Percentiles rank a stretch among this genome's conserved stretches.
Conservation (phyloP, 176 grass and related monocot species). For the Rhipidocladum racemiflorum region DNA sequence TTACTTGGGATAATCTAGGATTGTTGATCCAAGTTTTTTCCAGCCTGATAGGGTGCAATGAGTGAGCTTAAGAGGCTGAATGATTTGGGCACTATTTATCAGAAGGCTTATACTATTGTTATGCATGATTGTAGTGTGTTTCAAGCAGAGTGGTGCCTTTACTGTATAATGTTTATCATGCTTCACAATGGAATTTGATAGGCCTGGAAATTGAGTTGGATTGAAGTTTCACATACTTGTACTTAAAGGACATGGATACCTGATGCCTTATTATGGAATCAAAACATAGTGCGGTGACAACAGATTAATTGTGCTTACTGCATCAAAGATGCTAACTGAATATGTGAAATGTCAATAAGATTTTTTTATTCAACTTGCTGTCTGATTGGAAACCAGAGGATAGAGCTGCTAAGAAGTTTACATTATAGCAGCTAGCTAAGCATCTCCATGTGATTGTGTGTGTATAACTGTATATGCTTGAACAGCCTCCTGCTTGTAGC, state of each 20-base stretch:
- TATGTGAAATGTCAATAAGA: neutral
- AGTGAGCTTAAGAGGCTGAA: neutral
- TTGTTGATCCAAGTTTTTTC: conserved; percentile 34
- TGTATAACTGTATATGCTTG: neutral
- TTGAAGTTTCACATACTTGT: neutral
- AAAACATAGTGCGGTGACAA: neutral
- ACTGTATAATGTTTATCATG: conserved; percentile 32
- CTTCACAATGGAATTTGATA: neutral
- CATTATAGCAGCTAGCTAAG: neutral
- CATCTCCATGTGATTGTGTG: neutral
- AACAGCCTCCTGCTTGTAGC: neutral
- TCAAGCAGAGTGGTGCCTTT: conserved; percentile 15
- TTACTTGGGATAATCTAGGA: conserved; percentile 20
- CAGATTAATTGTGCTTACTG: neutral
- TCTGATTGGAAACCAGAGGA: neutral
- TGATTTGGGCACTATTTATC: neutral
- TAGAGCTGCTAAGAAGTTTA: neutral
- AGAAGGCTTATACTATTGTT: neutral
- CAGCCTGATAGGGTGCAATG: conserved; percentile 21
- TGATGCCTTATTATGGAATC: neutral
- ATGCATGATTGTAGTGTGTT: neutral
- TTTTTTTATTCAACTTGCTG: neutral
- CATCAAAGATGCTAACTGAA: neutral
- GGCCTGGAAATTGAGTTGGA: conserved; percentile 1
- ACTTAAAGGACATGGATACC: neutral